Evolutionary conservation across 2,329 filamentous ascomycete species (phyloP), one percentile per base, ranked within the genome.

Genomic region (Exophiala alcalophila): DNA sequence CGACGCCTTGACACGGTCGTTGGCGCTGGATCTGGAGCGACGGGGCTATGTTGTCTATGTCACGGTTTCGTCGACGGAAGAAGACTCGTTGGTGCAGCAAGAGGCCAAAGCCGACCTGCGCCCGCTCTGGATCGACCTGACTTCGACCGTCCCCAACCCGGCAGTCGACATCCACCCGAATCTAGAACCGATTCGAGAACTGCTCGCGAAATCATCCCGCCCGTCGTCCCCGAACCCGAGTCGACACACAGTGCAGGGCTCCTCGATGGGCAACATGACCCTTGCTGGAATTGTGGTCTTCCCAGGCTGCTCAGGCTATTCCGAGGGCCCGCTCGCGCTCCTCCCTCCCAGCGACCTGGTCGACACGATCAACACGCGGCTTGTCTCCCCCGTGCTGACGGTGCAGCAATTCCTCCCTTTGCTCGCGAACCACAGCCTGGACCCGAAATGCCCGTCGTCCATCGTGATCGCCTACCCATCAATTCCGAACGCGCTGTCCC

Each of bases 11-110:
- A 91, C 88, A 5, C 84, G 83, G 58, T 88, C 87, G 8, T 72
- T 97, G 40, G 81, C 88, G 2, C 68, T 90, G 33, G 92, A 98
- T 60, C 72, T 98, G 54, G 92, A 97, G 67, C 76, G 89, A 47
- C 80, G 89, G 52, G 92, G 92, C 4, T 97, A 94, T 63, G 86
- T 97, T 48, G 87, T 97, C 42, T 98, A 89, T 63, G 74, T 98
- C 47, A 86, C 94, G 1, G 91, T 89, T 58, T 84, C 81, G 52
- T 87, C 81, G n/a, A 69, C 81, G 46, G 86, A 95, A 57, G 91
- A 97, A 55, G 89, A 97, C 63, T 74, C 82, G 24, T 69, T 84
- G 51, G 81, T 97, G 10, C 79, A 86, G 47, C 52, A 55, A 40
- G 78, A 94, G 62, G 77, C 81, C n/a, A 76, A 88, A 49, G 74